Base-by-base conservation (phyloP, 805 yeast species). In the Saturnispora besseyi region DNA sequence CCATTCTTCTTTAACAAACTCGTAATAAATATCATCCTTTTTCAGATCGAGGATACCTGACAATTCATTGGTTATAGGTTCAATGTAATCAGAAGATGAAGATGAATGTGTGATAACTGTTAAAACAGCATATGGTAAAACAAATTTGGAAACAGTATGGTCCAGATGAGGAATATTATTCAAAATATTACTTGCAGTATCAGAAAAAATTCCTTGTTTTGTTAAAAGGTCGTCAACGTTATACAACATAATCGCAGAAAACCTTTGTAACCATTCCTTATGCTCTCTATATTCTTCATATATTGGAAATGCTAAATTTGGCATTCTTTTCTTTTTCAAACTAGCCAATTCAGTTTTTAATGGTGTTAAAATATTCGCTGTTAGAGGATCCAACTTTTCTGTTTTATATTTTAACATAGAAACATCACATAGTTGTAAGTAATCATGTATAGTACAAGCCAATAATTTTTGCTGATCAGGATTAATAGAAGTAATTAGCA, bases 361-460 rank as follows among this genome's bases (percentile, higher is more conserved):
- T 0, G 97, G 96, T 4, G 77, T 77, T 50, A 90, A 68, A 0
- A 93, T 85, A 0, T 89, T 77, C 57, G 77, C 80, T 1, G 95
- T 76, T 30, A 81, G 71, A 36, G 79, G 84, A 52, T 78, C 77
- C 51, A 88, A 78, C 49, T 69, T 70, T 13, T 72, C 66, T 30
- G 54, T 33, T 10, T 58, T 53, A 42, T 57, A 51, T 46, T 56
- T 57, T 11, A 62, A 55, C 13, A 41, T 21, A 7, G 62, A 53
- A 44, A 57, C 64, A 2, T 77, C 81, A 60, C 88, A 73, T 13
- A 79, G 74, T 55, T 80, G 80, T 46, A 93, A 66, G 45, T 83
- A 81, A 54, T 88, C 93, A 62, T 93, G 99, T 78, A 93, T 87
- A 0, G 91, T 84, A 63, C 78, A 84, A 0, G 96, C 96, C 33